Evolutionary conservation across 2,329 filamentous ascomycete species (phyloP).

Genomic region (Aureobasidium sp.): DNA sequence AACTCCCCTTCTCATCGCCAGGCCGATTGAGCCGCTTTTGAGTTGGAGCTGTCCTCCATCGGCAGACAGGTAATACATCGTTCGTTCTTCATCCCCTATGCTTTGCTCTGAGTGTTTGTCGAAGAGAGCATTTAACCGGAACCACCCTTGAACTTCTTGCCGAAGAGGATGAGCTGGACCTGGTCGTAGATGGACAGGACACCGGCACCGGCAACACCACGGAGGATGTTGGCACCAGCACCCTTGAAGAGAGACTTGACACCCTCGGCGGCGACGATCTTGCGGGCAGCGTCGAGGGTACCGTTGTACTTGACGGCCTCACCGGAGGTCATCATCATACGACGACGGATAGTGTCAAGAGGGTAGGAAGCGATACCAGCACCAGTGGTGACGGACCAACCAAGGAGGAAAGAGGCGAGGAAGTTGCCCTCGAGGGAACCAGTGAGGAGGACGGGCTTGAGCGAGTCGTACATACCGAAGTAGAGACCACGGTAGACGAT

Average conservation of each 20-base stretch:
- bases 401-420: slow-evolving; percentile 97
- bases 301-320: slow-evolving; percentile 99
- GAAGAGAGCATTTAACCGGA: slow-evolving; percentile 31
- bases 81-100: slow-evolving; percentile 8
- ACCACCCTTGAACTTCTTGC: slow-evolving; percentile 89
- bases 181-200: slow-evolving; percentile 99
- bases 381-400: slow-evolving; percentile 99
- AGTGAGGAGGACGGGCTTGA: slow-evolving; percentile 96
- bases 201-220: slow-evolving; percentile 99
- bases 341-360: slow-evolving; percentile 99
- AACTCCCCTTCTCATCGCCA: slow-evolving; percentile 10
- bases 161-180: slow-evolving; percentile 97
- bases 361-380: slow-evolving; percentile 99
- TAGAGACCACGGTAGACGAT: slow-evolving; percentile 99
- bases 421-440: slow-evolving; percentile 95
- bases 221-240: slow-evolving; percentile 99
- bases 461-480: slow-evolving; percentile 99
- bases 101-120: slow-evolving; percentile 7
- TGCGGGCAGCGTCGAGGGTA: slow-evolving; percentile 87
- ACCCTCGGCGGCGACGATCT: slow-evolving; percentile 98
- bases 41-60: slow-evolving; percentile 12
- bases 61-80: slow-evolving; percentile 14
- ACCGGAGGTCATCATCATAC: slow-evolving; percentile 99
- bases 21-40: slow-evolving; percentile 15
- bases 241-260: slow-evolving; percentile 99